Evolutionary conservation across 2,329 filamentous ascomycete genomes (phyloP), one percentile per base, ranked within the genome.

Genomic region (Cladophialophora psammophila): DNA sequence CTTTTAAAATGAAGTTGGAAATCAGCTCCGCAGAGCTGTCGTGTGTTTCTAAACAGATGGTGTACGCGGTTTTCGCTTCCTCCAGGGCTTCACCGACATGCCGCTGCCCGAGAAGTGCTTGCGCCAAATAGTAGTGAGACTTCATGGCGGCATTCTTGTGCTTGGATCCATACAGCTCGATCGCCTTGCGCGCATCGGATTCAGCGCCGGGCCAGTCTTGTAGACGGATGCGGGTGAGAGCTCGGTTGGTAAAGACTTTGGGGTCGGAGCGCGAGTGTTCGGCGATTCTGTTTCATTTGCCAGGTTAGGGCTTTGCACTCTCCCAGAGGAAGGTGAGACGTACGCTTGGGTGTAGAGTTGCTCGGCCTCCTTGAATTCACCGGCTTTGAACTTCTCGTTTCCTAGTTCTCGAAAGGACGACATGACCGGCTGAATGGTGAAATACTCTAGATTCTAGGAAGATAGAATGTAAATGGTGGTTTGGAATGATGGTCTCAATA

Each of bases 191-290:
- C 76, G 93, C 94, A 79, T 97, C 94, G 67, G 87, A 82, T 70
- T 95, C 89, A 57, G 90, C 93, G 9, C 85, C 88, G 35, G 91
- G 86, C 87, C 90, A 96, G 73, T 88, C 83, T 67, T 85, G 81
- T 26, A 96, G 85, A 79, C 91, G 91, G 66, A 95, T 83, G 48
- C 93, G 88, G 3, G 91, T 89, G 80, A 97, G 91, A 60, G 93
- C 92, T 62, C 94, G 91, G 80, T 97, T 98, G 45, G 93, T 94
- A 80, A 93, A 97, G 59, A 97, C 86, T 35, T 90, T 84, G 1
- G 91, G 87, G 76, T 96, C 95, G 63, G 83, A 85, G 3, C 91
- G 86, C 78, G 96, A 92, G 76, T 89, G 88, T 73, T 91, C 88
- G 73, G 71, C 68, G 32, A 97, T 93, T 48, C 90, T 92, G 72